Conservation (phyloP, 2,329 filamentous ascomycete genomes). For the Ampelomyces quisqualis region DNA sequence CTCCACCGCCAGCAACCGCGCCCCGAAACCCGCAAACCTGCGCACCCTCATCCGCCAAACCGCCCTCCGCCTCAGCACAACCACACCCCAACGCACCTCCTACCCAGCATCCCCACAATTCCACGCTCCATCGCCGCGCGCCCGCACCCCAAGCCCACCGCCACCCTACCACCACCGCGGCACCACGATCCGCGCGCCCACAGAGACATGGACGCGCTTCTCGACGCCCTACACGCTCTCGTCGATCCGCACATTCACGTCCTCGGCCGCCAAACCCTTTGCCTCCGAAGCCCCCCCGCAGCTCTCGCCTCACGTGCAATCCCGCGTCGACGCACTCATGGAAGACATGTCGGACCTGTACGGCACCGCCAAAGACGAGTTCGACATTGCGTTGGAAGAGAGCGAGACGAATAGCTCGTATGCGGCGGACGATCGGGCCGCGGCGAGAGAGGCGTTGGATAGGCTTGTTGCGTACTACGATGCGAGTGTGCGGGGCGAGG, state of each 20-base stretch:
- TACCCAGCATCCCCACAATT: conserved; percentile 26
- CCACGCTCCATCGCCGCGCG: conserved; percentile 12
- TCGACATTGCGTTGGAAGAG: conserved; percentile 55
- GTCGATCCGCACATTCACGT: conserved; percentile 37
- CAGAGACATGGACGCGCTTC: conserved; percentile 39
- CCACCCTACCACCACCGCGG: conserved; percentile 30
- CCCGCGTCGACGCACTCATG: conserved; percentile 32
- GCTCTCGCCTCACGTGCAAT: conserved; percentile 17
- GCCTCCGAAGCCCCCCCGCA: conserved; percentile 8
- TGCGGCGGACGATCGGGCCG: conserved; percentile 56
- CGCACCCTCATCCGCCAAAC: conserved; percentile 34
- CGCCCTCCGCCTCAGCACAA: conserved; percentile 27
- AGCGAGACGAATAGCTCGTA: conserved; percentile 58
- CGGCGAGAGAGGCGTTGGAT: conserved; percentile 55
- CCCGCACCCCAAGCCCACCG: conserved; percentile 27
- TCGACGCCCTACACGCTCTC: conserved; percentile 30
- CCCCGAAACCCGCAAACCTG: conserved; percentile 25
- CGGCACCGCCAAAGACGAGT: conserved; percentile 45
- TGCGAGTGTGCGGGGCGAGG: conserved; percentile 41
- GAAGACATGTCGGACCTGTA: conserved; percentile 43
- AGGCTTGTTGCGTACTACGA: conserved; percentile 52
- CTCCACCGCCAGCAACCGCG: conserved; percentile 19
- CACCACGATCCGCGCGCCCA: conserved; percentile 25
- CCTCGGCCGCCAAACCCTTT: conserved; percentile 7
- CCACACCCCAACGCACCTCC: conserved; percentile 23